These are phyloP conservation scores for Ophiorrhiza pumila DNA, from an alignment of 257 asterid genomes.

Conservation along the genomic window DNA sequence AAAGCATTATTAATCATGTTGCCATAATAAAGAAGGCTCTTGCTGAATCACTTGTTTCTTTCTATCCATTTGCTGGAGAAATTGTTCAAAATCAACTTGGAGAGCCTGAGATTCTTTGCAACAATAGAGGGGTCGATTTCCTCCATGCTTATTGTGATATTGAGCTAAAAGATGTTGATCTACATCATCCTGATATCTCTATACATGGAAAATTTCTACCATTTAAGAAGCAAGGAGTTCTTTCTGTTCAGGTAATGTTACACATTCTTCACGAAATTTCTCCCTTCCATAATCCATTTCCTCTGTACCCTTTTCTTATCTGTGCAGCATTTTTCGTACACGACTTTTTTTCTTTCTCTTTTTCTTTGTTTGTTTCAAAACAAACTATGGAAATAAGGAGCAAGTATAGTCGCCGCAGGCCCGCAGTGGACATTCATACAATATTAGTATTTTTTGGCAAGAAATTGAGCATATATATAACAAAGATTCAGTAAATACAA, in stretches of 20 bases:
- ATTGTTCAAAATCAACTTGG: constrained; percentile 40
- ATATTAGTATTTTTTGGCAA: too few species aligned
- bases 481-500: too few species aligned
- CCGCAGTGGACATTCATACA: too few species aligned
- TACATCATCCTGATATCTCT: constrained; percentile 34
- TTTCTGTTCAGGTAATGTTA: constrained; percentile 46
- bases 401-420: too few species aligned
- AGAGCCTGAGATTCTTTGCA: constrained; percentile 59
- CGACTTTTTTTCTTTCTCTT: too few species aligned
- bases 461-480: too few species aligned
- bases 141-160: constrained; percentile 38
- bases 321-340: too few species aligned
- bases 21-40: constrained; percentile 34
- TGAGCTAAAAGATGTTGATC: constrained; percentile 37
- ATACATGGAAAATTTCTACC: constrained; percentile 51
- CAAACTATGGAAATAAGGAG: too few species aligned
- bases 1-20: not conserved
- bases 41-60: constrained; percentile 39
- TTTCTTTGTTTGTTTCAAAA: too few species aligned
- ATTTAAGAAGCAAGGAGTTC: constrained; percentile 37
- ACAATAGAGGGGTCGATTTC: constrained; percentile 58
- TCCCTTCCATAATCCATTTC: too few species aligned
- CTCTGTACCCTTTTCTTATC: too few species aligned
- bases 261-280: too few species aligned
- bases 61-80: constrained; percentile 57